Evolutionary conservation across 768 basidiomycete genomes (phyloP).

Genomic region (Boletus edulis): DNA sequence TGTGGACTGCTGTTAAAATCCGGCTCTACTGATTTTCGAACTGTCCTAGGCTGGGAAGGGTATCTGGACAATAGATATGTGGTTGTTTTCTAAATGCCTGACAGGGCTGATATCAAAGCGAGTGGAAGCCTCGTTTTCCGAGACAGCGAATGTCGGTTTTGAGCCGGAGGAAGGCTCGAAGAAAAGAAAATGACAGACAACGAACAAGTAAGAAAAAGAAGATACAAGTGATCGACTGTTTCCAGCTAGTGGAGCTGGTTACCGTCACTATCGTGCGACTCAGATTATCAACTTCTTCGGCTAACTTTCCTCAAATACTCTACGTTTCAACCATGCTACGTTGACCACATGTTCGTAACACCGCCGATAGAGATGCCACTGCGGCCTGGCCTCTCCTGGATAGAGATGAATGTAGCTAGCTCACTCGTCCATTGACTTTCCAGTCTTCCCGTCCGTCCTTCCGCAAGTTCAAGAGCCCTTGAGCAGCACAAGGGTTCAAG

Average conservation of each 20-base stretch:
- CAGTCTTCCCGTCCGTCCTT: no score
- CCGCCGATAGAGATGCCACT: no score
- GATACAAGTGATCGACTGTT: neutral
- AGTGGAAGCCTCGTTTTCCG: conserved; percentile 29
- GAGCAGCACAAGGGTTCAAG: no score
- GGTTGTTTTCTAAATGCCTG: neutral
- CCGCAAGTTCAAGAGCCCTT: no score
- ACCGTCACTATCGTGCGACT: conserved; percentile 20
- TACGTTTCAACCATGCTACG: no score
- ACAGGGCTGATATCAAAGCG: conserved; percentile 20
- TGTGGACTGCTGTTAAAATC: conserved; percentile 60
- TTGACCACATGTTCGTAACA: no score
- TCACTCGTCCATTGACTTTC: no score
- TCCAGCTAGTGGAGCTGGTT: conserved; percentile 10
- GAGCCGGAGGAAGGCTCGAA: conserved; percentile 12
- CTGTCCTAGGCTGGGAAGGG: conserved; percentile 33
- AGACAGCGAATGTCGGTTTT: conserved; percentile 19
- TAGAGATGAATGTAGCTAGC: no score
- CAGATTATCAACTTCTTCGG: conserved; percentile 12
- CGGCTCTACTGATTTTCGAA: conserved; percentile 43
- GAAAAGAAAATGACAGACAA: conserved; percentile 3
- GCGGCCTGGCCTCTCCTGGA: no score
- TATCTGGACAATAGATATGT: conserved; percentile 11
- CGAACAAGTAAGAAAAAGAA: neutral
- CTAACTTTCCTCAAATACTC: conserved; percentile 1